Base-by-base conservation (phyloP, 441 rosid species). In the Euphorbia schlechtendalii region DNA sequence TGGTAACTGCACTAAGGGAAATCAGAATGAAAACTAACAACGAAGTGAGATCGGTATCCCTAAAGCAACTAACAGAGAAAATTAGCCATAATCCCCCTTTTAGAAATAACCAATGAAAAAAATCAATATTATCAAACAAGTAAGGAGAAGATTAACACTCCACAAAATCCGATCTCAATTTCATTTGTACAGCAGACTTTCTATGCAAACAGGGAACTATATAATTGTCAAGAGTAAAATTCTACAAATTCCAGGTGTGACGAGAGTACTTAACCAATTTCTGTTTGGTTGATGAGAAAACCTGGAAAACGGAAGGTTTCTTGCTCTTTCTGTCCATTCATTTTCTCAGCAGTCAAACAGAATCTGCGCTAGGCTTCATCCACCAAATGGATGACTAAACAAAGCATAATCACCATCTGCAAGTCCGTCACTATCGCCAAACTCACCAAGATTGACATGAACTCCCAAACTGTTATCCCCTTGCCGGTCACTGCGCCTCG, bases 331-430 rank as follows among this genome's bases (percentile, higher is more conserved):
- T 32, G 32, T 52, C 67, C 69, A 45, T 25, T 4, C 27, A 56
- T 22, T 60, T 75, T 62, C 70, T 66, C 38, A 54, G 43, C 5
- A 57, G 4, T 54, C 72, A 75, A 68, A 58, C 56, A 70, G 58
- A 38, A 12, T 15, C 59, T 27, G 5, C 6, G 1, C 4, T 3
- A 6, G 38, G 32, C 17, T n/a, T 43, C 62, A 38, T 17, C 1
- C 27, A 27, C 15, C 61, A 43, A 61, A 59, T n/a, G 13, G 22
- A 64, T 18, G 60, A 53, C 34, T 58, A 30, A 64, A 65, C 65
- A 54, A 53, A 22, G 36, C 54, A 43, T 73, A 76, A 21, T 49
- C 61, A 20, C 48, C 45, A 13, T 65, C 65, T 10, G 20, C 58
- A 56, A n/a, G 9, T 18, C 22, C 20, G 20, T 25, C 38, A 9